Conservation (phyloP, 352 stramenopile genomes). For the Phytopythium ostracodes region DNA sequence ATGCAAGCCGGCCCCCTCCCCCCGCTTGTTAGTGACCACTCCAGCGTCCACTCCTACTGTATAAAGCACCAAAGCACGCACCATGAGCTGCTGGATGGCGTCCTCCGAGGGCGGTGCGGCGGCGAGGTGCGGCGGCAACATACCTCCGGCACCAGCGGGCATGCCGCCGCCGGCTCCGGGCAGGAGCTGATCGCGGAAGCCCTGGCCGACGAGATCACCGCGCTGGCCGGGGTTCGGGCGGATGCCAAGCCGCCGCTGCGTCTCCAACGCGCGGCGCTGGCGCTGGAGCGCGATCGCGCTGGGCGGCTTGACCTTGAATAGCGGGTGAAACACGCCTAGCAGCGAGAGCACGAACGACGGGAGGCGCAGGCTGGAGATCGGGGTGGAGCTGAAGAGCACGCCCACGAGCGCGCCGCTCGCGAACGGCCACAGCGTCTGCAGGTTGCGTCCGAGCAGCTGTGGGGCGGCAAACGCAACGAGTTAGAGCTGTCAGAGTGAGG, state of each 20-base stretch:
- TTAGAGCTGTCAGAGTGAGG: background rate
- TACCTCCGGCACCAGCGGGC: conserved; percentile 17
- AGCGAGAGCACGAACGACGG: conserved; percentile 66
- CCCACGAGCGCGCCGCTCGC: conserved; percentile 55
- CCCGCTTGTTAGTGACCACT: conserved; percentile 10
- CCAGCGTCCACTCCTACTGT: background rate
- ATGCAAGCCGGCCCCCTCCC: conserved; percentile 5
- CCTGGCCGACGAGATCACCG: conserved; percentile 34
- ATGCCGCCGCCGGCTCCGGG: conserved; percentile 43
- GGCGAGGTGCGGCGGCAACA: conserved; percentile 55
- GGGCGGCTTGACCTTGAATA: conserved; percentile 79
- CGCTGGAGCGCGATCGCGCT: conserved; percentile 60
- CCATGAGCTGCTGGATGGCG: conserved; percentile 75
- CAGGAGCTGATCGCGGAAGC: conserved; percentile 80
- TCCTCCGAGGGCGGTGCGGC: conserved; percentile 67
- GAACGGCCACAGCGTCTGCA: conserved; percentile 53
- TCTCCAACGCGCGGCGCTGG: conserved; percentile 67
- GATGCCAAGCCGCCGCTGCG: conserved; percentile 60
- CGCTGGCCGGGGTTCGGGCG: conserved; percentile 25
- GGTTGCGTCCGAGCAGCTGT: conserved; percentile 67
- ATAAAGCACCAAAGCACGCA: conserved; percentile 23
- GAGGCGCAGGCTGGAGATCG: conserved; percentile 63
- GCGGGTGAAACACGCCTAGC: conserved; percentile 60
- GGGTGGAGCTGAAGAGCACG: conserved; percentile 64
- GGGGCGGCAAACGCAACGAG: background rate